A percentile compares a stretch with the other conserved stretches of the same genome.
These are phyloP conservation scores for Shiraia bambusicola DNA, from an alignment of 2,329 filamentous ascomycete genomes.

Conservation along the genomic window DNA sequence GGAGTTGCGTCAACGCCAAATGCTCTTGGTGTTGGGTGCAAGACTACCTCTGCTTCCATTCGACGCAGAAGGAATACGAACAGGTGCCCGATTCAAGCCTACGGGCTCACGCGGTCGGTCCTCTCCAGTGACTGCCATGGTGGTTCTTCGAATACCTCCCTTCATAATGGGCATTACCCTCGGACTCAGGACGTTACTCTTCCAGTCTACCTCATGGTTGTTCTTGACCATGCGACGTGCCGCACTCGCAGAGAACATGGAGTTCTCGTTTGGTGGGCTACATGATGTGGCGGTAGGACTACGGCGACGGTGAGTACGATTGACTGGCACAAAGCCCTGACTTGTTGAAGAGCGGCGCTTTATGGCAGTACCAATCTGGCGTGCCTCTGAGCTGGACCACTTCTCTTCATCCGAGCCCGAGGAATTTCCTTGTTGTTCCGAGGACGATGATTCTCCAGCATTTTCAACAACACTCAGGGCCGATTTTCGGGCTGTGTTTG, in stretches of 20 bases:
- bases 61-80: constrained; percentile 34
- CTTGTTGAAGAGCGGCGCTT: constrained; percentile 53
- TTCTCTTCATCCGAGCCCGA: constrained; percentile 53
- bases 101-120: constrained; percentile 31
- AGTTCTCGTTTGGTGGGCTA: constrained; percentile 59
- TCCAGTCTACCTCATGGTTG: constrained; percentile 58
- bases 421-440: constrained; percentile 36
- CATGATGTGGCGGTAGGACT: constrained; percentile 54
- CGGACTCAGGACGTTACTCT: constrained; percentile 62
- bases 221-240: constrained; percentile 67
- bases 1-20: constrained; percentile 31
- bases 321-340: constrained; percentile 44
- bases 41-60: constrained; percentile 33
- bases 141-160: constrained; percentile 43
- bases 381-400: constrained; percentile 54
- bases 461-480: constrained; percentile 57
- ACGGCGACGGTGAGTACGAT: constrained; percentile 54
- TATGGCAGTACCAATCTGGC: constrained; percentile 58
- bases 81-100: constrained; percentile 32
- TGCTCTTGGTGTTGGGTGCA: constrained; percentile 31
- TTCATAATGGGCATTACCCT: constrained; percentile 62
- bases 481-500: constrained; percentile 50
- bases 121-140: constrained; percentile 36
- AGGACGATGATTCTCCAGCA: constrained; percentile 24
- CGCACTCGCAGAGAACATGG: constrained; percentile 65